phyloP scores from a whole-genome alignment of 2,329 filamentous ascomycete genomes.

The Xylaria sp. region DNA sequence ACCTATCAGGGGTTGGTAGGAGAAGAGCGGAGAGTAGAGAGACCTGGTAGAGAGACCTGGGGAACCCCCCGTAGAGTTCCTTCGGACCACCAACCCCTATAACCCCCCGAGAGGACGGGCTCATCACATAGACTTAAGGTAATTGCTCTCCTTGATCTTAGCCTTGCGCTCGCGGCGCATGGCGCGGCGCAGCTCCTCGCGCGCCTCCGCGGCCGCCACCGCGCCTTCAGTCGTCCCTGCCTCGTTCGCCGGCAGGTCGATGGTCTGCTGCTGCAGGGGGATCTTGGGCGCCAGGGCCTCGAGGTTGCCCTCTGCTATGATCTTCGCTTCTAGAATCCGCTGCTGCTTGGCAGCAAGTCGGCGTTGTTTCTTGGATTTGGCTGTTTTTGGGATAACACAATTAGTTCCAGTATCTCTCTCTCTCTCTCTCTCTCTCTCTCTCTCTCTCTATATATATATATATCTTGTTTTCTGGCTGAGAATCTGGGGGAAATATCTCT shows the following conservation, averaged over 20 bases:
- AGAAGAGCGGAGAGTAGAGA: background rate
- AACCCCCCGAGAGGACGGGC: background rate
- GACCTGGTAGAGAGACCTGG: no score
- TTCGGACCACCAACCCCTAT: background rate
- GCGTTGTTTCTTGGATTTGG: conserved; percentile 86
- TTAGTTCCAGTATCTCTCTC: conserved; percentile 12
- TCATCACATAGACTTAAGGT: conserved; percentile 79
- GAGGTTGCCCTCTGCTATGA: conserved; percentile 73
- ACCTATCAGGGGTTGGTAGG: background rate
- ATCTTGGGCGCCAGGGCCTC: conserved; percentile 74
- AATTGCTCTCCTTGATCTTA: conserved; percentile 86
- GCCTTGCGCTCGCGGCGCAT: conserved; percentile 80
- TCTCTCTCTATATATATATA: no score
- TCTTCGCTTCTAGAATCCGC: conserved; percentile 64
- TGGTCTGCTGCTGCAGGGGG: conserved; percentile 78
- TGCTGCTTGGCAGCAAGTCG: conserved; percentile 74
- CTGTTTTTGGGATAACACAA: conserved; percentile 54
- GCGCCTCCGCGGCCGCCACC: conserved; percentile 59
- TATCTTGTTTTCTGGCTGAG: no score
- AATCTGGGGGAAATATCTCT: no score
- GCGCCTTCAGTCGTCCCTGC: conserved; percentile 57
- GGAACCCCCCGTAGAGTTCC: background rate
- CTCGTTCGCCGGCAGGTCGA: conserved; percentile 72
- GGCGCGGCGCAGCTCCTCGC: conserved; percentile 72
- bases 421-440: background rate